A percentile compares a stretch with the other conserved stretches of the same genome.
Conservation (phyloP, 202 grass and related monocot genomes). For the Dendrocalamus latiflorus region DNA sequence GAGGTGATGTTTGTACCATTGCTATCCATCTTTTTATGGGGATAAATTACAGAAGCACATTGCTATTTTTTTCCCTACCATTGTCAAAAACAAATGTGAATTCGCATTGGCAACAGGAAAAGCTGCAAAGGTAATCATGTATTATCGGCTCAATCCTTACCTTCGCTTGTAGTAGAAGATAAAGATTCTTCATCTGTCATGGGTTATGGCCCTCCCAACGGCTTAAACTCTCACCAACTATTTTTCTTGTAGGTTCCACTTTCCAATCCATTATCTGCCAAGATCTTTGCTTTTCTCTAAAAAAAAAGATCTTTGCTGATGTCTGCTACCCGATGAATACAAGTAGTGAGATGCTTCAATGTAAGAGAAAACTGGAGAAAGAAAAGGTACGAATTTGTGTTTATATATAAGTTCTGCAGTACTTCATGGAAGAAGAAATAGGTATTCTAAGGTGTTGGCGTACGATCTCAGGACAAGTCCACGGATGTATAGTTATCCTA, state of each 20-base stretch:
- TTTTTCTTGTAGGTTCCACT: not conserved
- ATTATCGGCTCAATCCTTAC: not conserved
- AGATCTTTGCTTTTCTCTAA: conserved; percentile 34
- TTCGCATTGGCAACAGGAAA: not conserved
- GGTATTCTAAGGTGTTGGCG: not conserved
- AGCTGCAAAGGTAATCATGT: not conserved
- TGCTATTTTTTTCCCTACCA: not conserved
- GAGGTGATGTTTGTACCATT: not conserved
- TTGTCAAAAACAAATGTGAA: not conserved
- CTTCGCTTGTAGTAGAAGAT: not conserved
- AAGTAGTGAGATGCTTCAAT: not conserved
- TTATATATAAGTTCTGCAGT: not conserved
- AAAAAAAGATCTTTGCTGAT: too few species aligned
- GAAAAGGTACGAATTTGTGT: not conserved
- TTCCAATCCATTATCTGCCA: not conserved
- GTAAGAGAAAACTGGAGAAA: not conserved
- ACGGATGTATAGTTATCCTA: not conserved
- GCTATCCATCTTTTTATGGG: not conserved
- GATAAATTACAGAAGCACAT: not conserved
- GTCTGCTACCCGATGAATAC: not conserved
- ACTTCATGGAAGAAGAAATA: not conserved
- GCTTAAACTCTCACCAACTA: not conserved
- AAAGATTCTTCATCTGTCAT: not conserved
- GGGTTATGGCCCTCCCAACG: not conserved
- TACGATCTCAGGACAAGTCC: not conserved